These are phyloP conservation scores for Coemansia furcata DNA, from an alignment of 192 early-diverging fungal genomes.

Conservation along the genomic window DNA sequence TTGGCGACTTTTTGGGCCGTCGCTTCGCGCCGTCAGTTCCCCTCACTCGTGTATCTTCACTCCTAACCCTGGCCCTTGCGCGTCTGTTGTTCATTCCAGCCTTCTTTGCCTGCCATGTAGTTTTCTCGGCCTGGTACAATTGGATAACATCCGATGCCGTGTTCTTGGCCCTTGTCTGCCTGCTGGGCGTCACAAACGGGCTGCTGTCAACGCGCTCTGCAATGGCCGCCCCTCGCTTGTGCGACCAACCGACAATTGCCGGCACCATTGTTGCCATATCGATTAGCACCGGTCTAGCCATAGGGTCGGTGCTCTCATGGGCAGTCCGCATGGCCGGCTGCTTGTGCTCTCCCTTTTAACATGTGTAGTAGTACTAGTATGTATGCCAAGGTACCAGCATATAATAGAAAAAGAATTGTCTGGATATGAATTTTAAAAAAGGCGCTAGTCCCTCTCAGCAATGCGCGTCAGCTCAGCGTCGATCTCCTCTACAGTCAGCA, in stretches of 20 bases:
- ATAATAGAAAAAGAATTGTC: constrained; percentile 5
- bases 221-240: constrained; percentile 55
- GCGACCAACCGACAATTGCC: constrained; percentile 56
- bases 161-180: constrained; percentile 50
- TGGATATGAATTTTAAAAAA: neutral
- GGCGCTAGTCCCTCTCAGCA: constrained; percentile 47
- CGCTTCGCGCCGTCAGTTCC: constrained; percentile 41
- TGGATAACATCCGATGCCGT: constrained; percentile 45
- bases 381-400: neutral
- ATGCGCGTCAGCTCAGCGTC: constrained; percentile 57
- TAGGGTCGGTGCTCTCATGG: constrained; percentile 62
- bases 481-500: constrained; percentile 77
- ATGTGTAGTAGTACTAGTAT: neutral
- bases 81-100: constrained; percentile 64
- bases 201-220: constrained; percentile 63
- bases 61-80: constrained; percentile 46
- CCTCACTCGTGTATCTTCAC: constrained; percentile 25
- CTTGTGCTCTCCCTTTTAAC: constrained; percentile 33
- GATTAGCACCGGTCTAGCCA: constrained; percentile 62
- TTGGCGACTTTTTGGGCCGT: constrained; percentile 72
- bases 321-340: constrained; percentile 43
- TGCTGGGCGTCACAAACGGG: constrained; percentile 66
- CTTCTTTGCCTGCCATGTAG: constrained; percentile 69
- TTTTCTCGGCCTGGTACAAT: constrained; percentile 57
- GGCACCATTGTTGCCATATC: constrained; percentile 69